Evolutionary conservation across 2,329 filamentous ascomycete species (phyloP), one percentile per base, ranked within the genome.

Genomic region (Helminthosporium solani): DNA sequence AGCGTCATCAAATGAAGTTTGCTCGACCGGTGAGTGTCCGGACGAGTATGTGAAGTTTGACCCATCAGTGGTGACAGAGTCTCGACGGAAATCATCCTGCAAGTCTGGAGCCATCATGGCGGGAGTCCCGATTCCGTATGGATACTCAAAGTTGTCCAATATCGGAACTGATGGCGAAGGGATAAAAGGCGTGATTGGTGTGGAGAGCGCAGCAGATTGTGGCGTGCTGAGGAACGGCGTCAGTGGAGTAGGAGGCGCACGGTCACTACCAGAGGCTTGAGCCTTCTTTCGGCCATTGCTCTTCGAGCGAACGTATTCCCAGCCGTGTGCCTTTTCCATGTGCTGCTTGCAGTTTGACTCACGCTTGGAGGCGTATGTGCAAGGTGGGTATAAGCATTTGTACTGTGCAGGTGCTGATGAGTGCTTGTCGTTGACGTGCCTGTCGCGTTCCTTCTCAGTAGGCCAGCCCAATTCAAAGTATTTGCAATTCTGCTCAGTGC

Each of bases 291-390:
- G 60, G 42, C 88, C 87, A 64, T 95, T 96, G 70, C 87, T 91
- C 80, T 96, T 96, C 49, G 90, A 92, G 54, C 92, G 87, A 44
- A 91, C 80, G 59, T 96, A 96, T n/a, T 79, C 78, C 87, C 89
- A 96, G 47, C 86, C 85, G 63, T 97, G 91, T 0, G 89, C 87
- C 73, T 96, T 96, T 76, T 97, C 92, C 91, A 96, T 96, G 73
- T 97, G 91, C 72, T 96, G 92, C 70, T 96, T 96, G 81, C 90
- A 95, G 72, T 97, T 97, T 53, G 88, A 94, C 75, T 96, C 88
- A 48, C 91, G 86, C 78, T 97, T 97, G 9, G 91, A 96, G 64
- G 90, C 87, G 76, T 97, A 97, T 0, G 88, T 84, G 78, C 94
- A 97, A 19, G 86, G 86, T 59, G 84, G 79, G 73, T 81, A 97